These are phyloP conservation scores for Hymenoscyphus occultus DNA, from an alignment of 2,329 filamentous ascomycete genomes.

Conservation along the genomic window DNA sequence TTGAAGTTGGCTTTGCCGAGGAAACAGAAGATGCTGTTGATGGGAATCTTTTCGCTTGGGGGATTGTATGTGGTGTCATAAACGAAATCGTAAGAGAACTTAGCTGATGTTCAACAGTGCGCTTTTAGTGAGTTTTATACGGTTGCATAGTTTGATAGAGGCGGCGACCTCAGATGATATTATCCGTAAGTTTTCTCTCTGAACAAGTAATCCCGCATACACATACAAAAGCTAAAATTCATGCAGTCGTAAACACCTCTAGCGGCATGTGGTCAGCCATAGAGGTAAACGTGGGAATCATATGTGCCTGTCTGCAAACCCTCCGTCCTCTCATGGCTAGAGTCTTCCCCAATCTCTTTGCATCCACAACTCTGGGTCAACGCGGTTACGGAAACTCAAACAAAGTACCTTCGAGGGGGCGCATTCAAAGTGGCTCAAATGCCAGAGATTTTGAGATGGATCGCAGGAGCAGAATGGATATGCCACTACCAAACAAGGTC, in stretches of 20 bases:
- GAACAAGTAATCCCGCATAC: neutral
- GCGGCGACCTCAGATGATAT: conserved; percentile 14
- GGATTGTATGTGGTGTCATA: conserved; percentile 24
- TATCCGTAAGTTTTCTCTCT: conserved; percentile 16
- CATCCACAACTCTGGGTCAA: neutral
- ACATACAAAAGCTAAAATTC: neutral
- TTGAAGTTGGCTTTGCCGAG: conserved; percentile 20
- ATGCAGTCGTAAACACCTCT: conserved; percentile 16
- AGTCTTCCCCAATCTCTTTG: conserved; percentile 18
- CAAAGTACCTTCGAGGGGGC: neutral
- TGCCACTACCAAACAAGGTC: no score
- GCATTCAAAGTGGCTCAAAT: neutral
- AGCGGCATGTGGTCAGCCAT: conserved; percentile 34
- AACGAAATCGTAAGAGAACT: neutral
- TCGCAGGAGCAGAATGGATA: no score
- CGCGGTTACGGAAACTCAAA: neutral
- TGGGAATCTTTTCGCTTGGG: conserved; percentile 26
- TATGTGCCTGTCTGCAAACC: conserved; percentile 58
- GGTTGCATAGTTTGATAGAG: conserved; percentile 21
- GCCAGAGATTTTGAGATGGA: neutral
- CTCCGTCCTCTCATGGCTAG: conserved; percentile 53
- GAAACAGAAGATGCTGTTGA: conserved; percentile 25
- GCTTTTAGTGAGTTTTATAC: conserved; percentile 22
- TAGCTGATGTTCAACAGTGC: conserved; percentile 15
- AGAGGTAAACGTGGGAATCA: conserved; percentile 40